phyloP scores from a whole-genome alignment of 805 yeast species.

The Sugiyamaella chiloensis region DNA sequence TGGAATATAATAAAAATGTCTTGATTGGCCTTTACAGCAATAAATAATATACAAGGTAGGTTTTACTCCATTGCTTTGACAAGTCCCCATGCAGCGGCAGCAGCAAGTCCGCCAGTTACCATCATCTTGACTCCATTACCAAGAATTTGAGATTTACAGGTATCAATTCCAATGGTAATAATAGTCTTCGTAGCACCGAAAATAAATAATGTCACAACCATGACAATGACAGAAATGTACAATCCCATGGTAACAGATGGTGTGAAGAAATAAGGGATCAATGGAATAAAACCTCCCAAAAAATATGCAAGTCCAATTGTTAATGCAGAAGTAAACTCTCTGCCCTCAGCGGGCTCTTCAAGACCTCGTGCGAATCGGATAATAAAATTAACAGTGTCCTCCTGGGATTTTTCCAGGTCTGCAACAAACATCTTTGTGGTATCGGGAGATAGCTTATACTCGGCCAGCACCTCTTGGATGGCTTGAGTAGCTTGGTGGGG shows the following conservation, averaged over 20 bases:
- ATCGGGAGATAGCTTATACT: constrained; percentile 62
- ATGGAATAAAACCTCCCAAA: constrained; percentile 88
- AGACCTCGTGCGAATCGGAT: constrained; percentile 87
- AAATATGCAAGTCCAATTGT: constrained; percentile 89
- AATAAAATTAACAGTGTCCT: constrained; percentile 77
- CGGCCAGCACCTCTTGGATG: constrained; percentile 74
- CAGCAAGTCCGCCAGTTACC: constrained; percentile 94
- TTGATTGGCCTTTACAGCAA: not conserved
- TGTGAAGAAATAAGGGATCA: constrained; percentile 87
- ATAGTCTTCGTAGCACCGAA: constrained; percentile 86
- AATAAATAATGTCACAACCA: constrained; percentile 79
- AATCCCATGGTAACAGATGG: constrained; percentile 73
- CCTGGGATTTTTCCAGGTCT: constrained; percentile 77
- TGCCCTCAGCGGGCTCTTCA: constrained; percentile 91
- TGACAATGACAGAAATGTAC: constrained; percentile 67
- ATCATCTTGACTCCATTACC: constrained; percentile 89
- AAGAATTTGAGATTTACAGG: constrained; percentile 40
- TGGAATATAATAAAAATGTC: no score
- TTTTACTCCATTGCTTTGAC: constrained; percentile 67
- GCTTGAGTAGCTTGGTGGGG: constrained; percentile 58
- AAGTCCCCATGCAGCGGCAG: constrained; percentile 93
- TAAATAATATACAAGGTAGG: not conserved
- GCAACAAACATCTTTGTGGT: constrained; percentile 70
- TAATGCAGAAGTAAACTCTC: constrained; percentile 82
- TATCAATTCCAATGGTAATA: constrained; percentile 75